Evolutionary conservation across 1,284 basidiomycete genomes (phyloP).

Genomic region (Puccinia novopanici): DNA sequence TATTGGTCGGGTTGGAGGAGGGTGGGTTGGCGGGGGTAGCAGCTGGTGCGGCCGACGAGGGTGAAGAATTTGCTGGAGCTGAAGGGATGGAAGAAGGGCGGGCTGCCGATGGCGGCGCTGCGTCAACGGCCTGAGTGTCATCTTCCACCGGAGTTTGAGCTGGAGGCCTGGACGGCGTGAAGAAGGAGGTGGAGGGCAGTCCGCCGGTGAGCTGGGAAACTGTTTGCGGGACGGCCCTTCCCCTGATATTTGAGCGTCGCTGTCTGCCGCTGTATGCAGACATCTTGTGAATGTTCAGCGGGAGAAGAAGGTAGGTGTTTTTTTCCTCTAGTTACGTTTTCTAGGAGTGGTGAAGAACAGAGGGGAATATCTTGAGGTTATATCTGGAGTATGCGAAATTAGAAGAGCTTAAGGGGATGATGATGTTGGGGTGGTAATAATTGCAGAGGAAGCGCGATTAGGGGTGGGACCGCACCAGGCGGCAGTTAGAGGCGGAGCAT

Average conservation of each 20-base stretch:
- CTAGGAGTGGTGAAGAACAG: too few relatives aligned
- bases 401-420: too few relatives aligned
- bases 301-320: background rate
- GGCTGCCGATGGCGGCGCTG: background rate
- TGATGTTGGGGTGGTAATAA: too few relatives aligned
- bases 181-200: conserved; percentile 4
- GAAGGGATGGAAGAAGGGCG: background rate
- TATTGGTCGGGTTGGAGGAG: background rate
- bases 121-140: background rate
- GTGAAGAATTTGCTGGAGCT: background rate
- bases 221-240: background rate
- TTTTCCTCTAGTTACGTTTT: background rate
- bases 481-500: background rate
- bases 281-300: background rate
- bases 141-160: background rate
- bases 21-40: background rate
- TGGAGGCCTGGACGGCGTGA: background rate
- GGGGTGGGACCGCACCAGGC: conserved; percentile 12
- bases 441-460: background rate
- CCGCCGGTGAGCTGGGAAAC: conserved; percentile 14
- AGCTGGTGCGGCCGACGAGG: conserved; percentile 6
- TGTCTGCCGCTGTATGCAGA: background rate
- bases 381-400: too few relatives aligned
- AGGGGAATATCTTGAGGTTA: too few relatives aligned
- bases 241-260: background rate